Base-by-base conservation (phyloP, 2,329 filamentous ascomycete genomes). In the Geosmithia putterillii region DNA sequence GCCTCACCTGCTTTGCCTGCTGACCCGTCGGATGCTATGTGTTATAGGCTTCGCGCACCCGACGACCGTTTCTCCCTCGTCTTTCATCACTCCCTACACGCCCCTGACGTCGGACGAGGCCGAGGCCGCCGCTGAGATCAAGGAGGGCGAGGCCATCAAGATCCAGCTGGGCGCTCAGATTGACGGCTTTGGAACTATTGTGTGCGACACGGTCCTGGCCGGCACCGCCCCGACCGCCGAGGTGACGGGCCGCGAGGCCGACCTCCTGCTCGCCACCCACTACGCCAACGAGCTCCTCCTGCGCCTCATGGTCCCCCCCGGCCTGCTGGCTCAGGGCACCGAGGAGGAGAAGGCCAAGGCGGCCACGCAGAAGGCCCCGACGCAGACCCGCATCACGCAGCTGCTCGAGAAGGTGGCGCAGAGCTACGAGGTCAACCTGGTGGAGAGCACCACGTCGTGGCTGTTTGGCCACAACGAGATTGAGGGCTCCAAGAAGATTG, bases 121-220 rank as follows among this genome's bases (percentile, higher is more conserved):
- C 61, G 92, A 98, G 71, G 86, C 90, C 48, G 76, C 74, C 45
- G 73, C 76, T 41, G 79, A 81, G 57, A 74, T 98, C 54, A 86
- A 95, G 70, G 75, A 82, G 42, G 84, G 81, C 48, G 92, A 98
- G 70, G 69, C 86, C 48, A 76, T 95, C 68, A 98, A 98, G 79
- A 92, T 98, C 62, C 92, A 98, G 70, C 79, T 98, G n/a, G 92
- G 92, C 58, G 92, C 92, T 42, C 92, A 98, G 70, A 95, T 98
- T 50, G 87, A 96, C 68, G 92, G 92, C 44, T 94, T 96, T 59
- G 88, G 87, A 54, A 85, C 90, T 53, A 95, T 98, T 60, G 86
- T 95, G 54, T 95, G 92, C 69, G 85, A 95, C 66, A 94, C 87
- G 47, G 74, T 96, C 52, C 64, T 95, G 46, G 82, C 94, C 42